phyloP scores from a whole-genome alignment of 345 rosid genomes.

The Carallia pectinifolia region DNA sequence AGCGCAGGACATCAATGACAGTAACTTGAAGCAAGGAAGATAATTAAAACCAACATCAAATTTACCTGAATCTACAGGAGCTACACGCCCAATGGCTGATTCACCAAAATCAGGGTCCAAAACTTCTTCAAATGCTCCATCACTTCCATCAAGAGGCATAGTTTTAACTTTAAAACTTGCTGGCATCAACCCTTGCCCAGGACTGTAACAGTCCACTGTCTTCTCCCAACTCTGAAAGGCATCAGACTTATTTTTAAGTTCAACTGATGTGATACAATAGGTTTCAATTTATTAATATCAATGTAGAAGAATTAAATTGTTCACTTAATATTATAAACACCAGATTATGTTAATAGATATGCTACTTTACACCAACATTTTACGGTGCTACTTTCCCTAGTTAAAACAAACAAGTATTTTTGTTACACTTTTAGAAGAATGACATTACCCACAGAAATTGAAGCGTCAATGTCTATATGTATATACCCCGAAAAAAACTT shows the following conservation, averaged over 20 bases:
- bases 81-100: conserved; percentile 96
- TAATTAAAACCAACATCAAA: background rate
- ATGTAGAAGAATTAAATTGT: background rate
- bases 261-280: background rate
- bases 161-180: conserved; percentile 89
- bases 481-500: too few species aligned
- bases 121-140: conserved; percentile 70
- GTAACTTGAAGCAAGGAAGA: background rate
- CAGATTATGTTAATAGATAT: background rate
- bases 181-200: conserved; percentile 96
- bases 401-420: background rate
- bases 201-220: conserved; percentile 96
- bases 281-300: background rate
- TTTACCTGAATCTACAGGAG: conserved; percentile 96
- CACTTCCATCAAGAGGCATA: conserved; percentile 58
- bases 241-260: conserved; percentile 14
- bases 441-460: too few species aligned
- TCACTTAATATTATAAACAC: background rate
- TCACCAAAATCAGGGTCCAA: conserved; percentile 96
- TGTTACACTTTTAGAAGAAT: background rate
- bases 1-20: background rate
- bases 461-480: too few species aligned
- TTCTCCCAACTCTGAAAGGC: conserved; percentile 91
- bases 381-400: too few species aligned
- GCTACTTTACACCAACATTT: background rate